Conservation (phyloP, 192 early-diverging fungal genomes). For the Linnemannia zychae region DNA sequence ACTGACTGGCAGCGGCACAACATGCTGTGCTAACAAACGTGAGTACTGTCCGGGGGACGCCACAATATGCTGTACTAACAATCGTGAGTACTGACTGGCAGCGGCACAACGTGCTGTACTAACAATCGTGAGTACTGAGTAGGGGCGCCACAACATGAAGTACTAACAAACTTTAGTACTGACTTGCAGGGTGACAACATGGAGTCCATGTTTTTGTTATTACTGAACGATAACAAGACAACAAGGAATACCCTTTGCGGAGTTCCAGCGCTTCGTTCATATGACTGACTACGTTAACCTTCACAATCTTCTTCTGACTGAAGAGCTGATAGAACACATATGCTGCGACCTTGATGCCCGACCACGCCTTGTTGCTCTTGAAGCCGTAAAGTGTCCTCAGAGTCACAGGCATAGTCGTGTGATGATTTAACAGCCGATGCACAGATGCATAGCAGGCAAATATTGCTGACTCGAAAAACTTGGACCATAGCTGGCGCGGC, state of each 20-base stretch:
- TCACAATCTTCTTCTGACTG: constrained; percentile 19
- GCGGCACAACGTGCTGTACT: too few species aligned
- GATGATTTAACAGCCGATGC: constrained; percentile 18
- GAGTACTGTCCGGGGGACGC: too few species aligned
- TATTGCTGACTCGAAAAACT: constrained; percentile 12
- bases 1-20: too few species aligned
- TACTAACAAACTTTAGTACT: too few species aligned
- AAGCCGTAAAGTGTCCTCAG: constrained; percentile 32
- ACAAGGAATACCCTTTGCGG: constrained; percentile 6
- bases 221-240: constrained; percentile 9
- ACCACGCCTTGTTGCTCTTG: constrained; percentile 31
- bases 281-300: background rate
- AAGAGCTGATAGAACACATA: constrained; percentile 32
- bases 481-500: constrained; percentile 23
- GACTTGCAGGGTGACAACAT: too few species aligned
- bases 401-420: constrained; percentile 28
- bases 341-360: constrained; percentile 34
- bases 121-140: too few species aligned
- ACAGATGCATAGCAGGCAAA: constrained; percentile 23
- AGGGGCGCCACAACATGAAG: too few species aligned
- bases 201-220: too few species aligned
- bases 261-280: background rate
- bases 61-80: too few species aligned
- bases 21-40: too few species aligned
- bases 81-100: too few species aligned